Conservation (phyloP, 805 yeast species). For the Sugiyamaella mastotermitis region DNA sequence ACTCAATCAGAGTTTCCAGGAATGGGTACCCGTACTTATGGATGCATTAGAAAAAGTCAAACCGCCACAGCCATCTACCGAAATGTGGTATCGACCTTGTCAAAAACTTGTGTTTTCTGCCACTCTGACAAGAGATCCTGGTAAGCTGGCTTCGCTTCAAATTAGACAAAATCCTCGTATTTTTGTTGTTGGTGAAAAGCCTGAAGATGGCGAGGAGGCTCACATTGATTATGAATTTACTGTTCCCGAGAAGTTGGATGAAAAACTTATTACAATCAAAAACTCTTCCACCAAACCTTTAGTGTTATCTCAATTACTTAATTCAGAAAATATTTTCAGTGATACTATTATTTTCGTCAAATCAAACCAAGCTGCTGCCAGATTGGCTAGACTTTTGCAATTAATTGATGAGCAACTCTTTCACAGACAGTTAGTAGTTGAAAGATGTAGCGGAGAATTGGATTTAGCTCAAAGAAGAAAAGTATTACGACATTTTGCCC, state of each 20-base stretch:
- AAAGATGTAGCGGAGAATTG: slow-evolving; percentile 35
- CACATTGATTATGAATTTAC: slow-evolving; percentile 28
- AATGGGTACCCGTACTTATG: slow-evolving; percentile 64
- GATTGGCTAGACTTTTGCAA: slow-evolving; percentile 58
- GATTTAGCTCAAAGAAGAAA: slow-evolving; percentile 43
- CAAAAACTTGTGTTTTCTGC: slow-evolving; percentile 83
- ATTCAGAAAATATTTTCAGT: slow-evolving; percentile 26
- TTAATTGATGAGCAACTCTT: slow-evolving; percentile 33
- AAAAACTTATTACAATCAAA: slow-evolving; percentile 28
- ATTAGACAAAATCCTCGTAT: slow-evolving; percentile 61
- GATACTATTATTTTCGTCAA: slow-evolving; percentile 59
- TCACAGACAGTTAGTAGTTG: slow-evolving; percentile 17
- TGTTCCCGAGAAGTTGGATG: slow-evolving; percentile 33
- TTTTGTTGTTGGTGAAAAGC: slow-evolving; percentile 59
- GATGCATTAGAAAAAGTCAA: slow-evolving; percentile 16
- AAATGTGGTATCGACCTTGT: slow-evolving; percentile 33
- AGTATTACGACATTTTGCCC: slow-evolving; percentile 53
- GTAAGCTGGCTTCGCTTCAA: slow-evolving; percentile 67
- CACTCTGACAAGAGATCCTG: slow-evolving; percentile 89
- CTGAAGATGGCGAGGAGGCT: slow-evolving; percentile 2
- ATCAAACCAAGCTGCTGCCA: slow-evolving; percentile 81
- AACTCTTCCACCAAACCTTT: slow-evolving; percentile 59
- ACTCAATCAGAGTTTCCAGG: slow-evolving; percentile 90
- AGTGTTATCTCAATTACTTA: slow-evolving; percentile 52
- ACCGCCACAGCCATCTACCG: slow-evolving; percentile 12